Evolutionary conservation across 1,284 basidiomycete species (phyloP).

Genomic region (Neotropicomus parvogracilis): DNA sequence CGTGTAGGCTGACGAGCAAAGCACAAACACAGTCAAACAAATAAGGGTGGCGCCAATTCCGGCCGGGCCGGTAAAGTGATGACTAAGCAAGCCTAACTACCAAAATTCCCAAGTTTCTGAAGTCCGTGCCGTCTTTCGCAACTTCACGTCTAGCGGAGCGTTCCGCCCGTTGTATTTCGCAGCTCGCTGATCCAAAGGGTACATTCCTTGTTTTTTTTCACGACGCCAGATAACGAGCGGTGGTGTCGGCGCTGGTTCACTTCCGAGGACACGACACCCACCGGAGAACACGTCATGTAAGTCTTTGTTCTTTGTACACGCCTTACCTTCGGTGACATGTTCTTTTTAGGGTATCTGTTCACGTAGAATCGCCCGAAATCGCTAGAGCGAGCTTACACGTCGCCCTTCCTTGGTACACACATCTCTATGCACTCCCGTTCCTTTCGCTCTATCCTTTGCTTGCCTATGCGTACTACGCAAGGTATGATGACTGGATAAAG

Average conservation of each 20-base stretch:
- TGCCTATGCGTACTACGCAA: slow-evolving; percentile 87
- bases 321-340: not conserved
- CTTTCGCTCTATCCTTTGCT: slow-evolving; percentile 85
- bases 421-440: slow-evolving; percentile 85
- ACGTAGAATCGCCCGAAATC: slow-evolving; percentile 85
- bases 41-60: slow-evolving; percentile 4
- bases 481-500: slow-evolving; percentile 87
- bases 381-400: slow-evolving; percentile 77
- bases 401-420: slow-evolving; percentile 71
- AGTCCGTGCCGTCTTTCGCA: not conserved
- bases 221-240: not conserved
- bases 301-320: not conserved
- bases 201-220: not conserved
- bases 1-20: slow-evolving; percentile 19
- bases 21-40: slow-evolving; percentile 27
- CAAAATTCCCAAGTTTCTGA: slow-evolving; percentile 2
- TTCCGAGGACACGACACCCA: slow-evolving; percentile 5
- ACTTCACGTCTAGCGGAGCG: slow-evolving; percentile 4
- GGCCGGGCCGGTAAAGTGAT: slow-evolving; percentile 3
- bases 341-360: slow-evolving; percentile 37
- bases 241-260: slow-evolving; percentile 3
- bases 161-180: not conserved
- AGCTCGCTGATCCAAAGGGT: not conserved
- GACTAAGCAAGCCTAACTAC: slow-evolving; percentile 18
- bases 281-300: slow-evolving; percentile 18